Evolutionary conservation across 106 monocot species (phyloP), one percentile per base, ranked within the genome.

Genomic region (Platanthera guangdongensis): DNA sequence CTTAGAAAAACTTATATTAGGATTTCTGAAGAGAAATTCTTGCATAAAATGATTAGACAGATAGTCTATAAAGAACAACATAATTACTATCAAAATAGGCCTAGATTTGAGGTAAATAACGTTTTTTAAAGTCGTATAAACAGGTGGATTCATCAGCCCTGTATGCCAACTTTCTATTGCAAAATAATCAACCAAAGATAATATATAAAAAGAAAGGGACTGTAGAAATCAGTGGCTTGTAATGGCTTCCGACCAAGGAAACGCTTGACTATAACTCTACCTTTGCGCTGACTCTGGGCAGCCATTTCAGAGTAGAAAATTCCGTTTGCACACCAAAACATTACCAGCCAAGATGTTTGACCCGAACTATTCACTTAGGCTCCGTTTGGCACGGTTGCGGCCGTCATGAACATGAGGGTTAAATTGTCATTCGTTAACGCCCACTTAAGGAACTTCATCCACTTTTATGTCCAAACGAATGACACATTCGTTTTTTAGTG

Each of bases 71-170:
- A 0, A 39, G 0, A 39, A 39, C 39, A 39, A 39, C 39, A 3
- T 39, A 70, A 47, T 18, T 70, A 12, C 47, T 25, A 48, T n/a
- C 70, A 70, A 70, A 48, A 2, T 48, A 16, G 70, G 18, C 46
- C 16, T 16, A 16, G 7, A 70, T 70, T 48, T 47, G 47, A 70
- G 47, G n/a, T n/a, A n/a, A n/a, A n/a, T n/a, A n/a, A n/a, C n/a
- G n/a, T n/a, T n/a, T n/a, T n/a, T n/a, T n/a, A n/a, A n/a, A n/a
- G n/a, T n/a, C n/a, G n/a, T n/a, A n/a, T n/a, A n/a, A n/a, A n/a
- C n/a, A n/a, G n/a, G 65, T 65, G 62, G 62, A 63, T 63, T 63
- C 62, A 16, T 63, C 18, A 63, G 62, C 62, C 21, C 6, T 22
- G 62, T 5, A 63, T 21, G 9, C 62, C 22, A 21, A 63, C 21